Conservation (phyloP, 805 yeast genomes). For the Brettanomyces nanus region DNA sequence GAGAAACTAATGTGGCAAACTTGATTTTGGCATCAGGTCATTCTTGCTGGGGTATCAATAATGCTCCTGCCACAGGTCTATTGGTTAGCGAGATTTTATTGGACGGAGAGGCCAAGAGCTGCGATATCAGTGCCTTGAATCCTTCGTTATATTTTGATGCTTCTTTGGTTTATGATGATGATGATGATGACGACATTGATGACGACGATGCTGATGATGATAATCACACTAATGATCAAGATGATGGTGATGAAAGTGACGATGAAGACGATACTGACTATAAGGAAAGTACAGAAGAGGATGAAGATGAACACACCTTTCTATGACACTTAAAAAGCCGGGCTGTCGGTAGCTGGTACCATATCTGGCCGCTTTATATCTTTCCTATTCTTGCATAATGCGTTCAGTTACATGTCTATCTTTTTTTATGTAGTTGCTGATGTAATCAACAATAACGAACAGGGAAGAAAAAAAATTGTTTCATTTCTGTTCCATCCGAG, state of each 20-base stretch:
- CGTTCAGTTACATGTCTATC: too few species aligned
- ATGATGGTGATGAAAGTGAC: slow-evolving; percentile 11
- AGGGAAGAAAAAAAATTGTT: too few species aligned
- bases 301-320: slow-evolving; percentile 1
- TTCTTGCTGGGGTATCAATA: slow-evolving; percentile 98
- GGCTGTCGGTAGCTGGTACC: too few species aligned
- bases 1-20: slow-evolving; percentile 81
- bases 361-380: too few species aligned
- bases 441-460: too few species aligned
- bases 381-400: too few species aligned
- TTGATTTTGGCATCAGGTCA: slow-evolving; percentile 85
- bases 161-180: slow-evolving; percentile 27
- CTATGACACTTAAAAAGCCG: too few species aligned
- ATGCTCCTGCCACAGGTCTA: slow-evolving; percentile 96
- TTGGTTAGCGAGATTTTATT: slow-evolving; percentile 78
- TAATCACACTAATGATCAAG: slow-evolving; percentile 15
- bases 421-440: too few species aligned
- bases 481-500: too few species aligned
- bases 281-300: slow-evolving; percentile 1
- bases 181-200: slow-evolving; percentile 21
- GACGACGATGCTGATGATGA: slow-evolving; percentile 18
- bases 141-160: slow-evolving; percentile 88
- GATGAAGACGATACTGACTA: slow-evolving; percentile 8
- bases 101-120: slow-evolving; percentile 73
- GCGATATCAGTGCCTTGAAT: slow-evolving; percentile 74